Percentiles rank a stretch among this genome's conserved stretches.
phyloP scores from a whole-genome alignment of 441 rosid species.

The Arabidopsis lyrata region DNA sequence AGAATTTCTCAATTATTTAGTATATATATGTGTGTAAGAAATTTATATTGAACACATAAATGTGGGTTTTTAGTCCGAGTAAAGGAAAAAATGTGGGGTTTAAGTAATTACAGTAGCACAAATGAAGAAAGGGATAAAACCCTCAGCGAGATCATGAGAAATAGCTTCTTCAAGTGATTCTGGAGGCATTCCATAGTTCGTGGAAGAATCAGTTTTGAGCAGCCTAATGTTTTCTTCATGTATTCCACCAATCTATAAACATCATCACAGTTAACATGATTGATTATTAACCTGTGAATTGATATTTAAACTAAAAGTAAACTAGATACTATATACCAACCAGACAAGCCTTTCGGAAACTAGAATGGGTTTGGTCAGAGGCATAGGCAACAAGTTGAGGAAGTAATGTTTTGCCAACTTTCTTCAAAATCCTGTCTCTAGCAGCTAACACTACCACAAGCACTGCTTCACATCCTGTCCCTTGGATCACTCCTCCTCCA shows the following conservation, averaged over 20 bases:
- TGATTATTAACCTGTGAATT: not conserved
- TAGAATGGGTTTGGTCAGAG: constrained; percentile 92
- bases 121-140: constrained; percentile 80
- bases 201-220: constrained; percentile 69
- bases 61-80: not conserved
- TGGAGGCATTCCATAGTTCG: constrained; percentile 70
- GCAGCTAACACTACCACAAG: constrained; percentile 82
- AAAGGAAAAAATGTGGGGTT: not conserved
- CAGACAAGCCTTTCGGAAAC: constrained; percentile 88
- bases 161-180: constrained; percentile 61
- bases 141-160: constrained; percentile 64
- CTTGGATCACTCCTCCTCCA: constrained; percentile 94
- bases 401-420: constrained; percentile 60
- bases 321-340: constrained; percentile 43
- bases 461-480: constrained; percentile 90
- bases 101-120: constrained; percentile 73
- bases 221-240: constrained; percentile 73
- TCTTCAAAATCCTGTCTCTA: constrained; percentile 61
- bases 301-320: not conserved
- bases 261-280: not conserved
- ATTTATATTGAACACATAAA: not conserved
- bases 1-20: not conserved
- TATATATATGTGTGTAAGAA: not conserved
- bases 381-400: constrained; percentile 76
- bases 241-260: constrained; percentile 75